Evolutionary conservation across 352 stramenopile genomes (phyloP).

Genomic region (Sclerospora graminicola): DNA sequence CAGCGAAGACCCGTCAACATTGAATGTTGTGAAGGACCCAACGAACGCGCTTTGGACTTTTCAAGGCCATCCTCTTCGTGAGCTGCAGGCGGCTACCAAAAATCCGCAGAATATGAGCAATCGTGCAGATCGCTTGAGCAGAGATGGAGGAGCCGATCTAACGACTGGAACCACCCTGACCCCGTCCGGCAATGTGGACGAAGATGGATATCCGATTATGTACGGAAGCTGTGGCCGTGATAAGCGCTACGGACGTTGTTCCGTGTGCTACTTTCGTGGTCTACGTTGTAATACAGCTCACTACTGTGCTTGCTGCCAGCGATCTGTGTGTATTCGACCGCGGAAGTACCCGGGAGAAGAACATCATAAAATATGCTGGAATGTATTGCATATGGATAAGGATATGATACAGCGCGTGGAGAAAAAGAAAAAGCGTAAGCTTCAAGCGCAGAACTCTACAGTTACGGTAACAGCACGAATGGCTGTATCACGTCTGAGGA

Average conservation of each 20-base stretch:
- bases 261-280: slow-evolving; percentile 65
- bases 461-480: slow-evolving; percentile 1
- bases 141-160: slow-evolving; percentile 3
- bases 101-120: slow-evolving; percentile 24
- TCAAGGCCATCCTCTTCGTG: slow-evolving; percentile 37
- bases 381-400: slow-evolving; percentile 68
- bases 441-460: slow-evolving; percentile 18
- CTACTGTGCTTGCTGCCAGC: slow-evolving; percentile 62
- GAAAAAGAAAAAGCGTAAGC: slow-evolving; percentile 53
- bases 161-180: slow-evolving; percentile 1
- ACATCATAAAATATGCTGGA: slow-evolving; percentile 72
- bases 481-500: slow-evolving; percentile 5
- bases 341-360: slow-evolving; percentile 55
- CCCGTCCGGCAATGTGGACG: slow-evolving; percentile 20
- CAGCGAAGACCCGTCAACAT: slow-evolving; percentile 3
- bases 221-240: slow-evolving; percentile 58
- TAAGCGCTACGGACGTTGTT: slow-evolving; percentile 61
- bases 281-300: slow-evolving; percentile 54
- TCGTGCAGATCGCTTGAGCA: slow-evolving; percentile 5
- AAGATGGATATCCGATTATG: slow-evolving; percentile 37
- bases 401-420: slow-evolving; percentile 65
- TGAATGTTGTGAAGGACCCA: slow-evolving; percentile 23
- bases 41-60: slow-evolving; percentile 67
- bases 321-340: slow-evolving; percentile 58
- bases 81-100: slow-evolving; percentile 29